Evolutionary conservation across 2,329 filamentous ascomycete genomes (phyloP).

Genomic region (Alternaria rosae): DNA sequence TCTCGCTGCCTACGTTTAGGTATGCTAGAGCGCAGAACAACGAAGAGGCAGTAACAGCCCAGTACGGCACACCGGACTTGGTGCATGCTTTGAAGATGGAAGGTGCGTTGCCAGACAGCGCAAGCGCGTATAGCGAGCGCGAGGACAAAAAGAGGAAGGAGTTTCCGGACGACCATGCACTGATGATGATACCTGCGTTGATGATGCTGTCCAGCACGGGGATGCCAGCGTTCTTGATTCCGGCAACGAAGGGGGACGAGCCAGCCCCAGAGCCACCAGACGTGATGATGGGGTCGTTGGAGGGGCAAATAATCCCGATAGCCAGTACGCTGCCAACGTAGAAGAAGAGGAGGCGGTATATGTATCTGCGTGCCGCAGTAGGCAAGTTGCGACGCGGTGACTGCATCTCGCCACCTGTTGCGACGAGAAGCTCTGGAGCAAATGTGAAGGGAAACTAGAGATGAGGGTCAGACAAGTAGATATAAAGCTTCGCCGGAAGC

Average conservation of each 20-base stretch:
- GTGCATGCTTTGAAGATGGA: slow-evolving; percentile 66
- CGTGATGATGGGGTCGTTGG: slow-evolving; percentile 59
- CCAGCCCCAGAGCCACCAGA: slow-evolving; percentile 62
- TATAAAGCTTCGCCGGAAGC: background rate
- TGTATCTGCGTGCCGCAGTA: slow-evolving; percentile 65
- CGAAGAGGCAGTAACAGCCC: slow-evolving; percentile 54
- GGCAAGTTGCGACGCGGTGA: slow-evolving; percentile 66
- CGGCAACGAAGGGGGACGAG: slow-evolving; percentile 60
- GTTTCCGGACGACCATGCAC: slow-evolving; percentile 66
- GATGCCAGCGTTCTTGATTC: slow-evolving; percentile 60
- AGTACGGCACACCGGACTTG: slow-evolving; percentile 64
- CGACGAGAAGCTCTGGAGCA: slow-evolving; percentile 48
- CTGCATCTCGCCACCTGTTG: slow-evolving; percentile 66
- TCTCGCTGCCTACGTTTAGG: slow-evolving; percentile 55
- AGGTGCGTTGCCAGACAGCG: slow-evolving; percentile 72
- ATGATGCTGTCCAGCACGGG: slow-evolving; percentile 69
- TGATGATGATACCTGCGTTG: slow-evolving; percentile 72
- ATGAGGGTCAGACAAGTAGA: background rate
- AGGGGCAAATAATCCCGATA: slow-evolving; percentile 68
- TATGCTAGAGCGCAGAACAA: slow-evolving; percentile 59
- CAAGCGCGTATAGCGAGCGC: slow-evolving; percentile 62
- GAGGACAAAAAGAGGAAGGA: slow-evolving; percentile 62
- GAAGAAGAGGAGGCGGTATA: slow-evolving; percentile 69
- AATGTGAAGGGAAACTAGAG: slow-evolving; percentile 11
- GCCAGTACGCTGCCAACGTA: slow-evolving; percentile 65